Evolutionary conservation across 2,329 filamentous ascomycete species (phyloP).

Genomic region (Basipetospora sp.): DNA sequence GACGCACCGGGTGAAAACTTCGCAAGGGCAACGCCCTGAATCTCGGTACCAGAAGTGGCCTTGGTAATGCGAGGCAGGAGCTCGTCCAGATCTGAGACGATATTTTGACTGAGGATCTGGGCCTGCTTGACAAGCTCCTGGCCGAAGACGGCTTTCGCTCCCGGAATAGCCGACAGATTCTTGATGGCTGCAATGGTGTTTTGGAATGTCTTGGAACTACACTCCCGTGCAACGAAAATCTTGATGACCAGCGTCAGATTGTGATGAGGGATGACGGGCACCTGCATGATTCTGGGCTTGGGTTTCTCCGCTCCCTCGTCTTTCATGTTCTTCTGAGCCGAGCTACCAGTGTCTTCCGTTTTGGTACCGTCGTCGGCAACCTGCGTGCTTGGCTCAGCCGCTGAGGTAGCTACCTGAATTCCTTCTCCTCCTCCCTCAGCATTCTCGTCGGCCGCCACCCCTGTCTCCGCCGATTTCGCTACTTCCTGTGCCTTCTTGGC

Average conservation of each 20-base stretch:
- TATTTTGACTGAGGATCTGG: conserved; percentile 67
- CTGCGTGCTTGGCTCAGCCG: conserved; percentile 8
- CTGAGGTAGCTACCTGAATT: conserved; percentile 5
- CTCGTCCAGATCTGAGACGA: conserved; percentile 70
- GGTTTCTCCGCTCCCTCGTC: conserved; percentile 26
- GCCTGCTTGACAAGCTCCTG: conserved; percentile 81
- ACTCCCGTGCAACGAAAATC: conserved; percentile 89
- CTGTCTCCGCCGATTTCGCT: conserved; percentile 5
- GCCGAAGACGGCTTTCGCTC: conserved; percentile 81
- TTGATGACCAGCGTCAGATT: conserved; percentile 91
- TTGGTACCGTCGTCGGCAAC: conserved; percentile 14
- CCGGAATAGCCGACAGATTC: conserved; percentile 84
- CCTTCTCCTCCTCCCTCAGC: conserved; percentile 16
- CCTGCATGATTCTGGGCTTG: conserved; percentile 49
- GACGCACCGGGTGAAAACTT: conserved; percentile 95
- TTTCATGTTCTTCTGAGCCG: conserved; percentile 18
- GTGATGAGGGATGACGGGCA: conserved; percentile 72
- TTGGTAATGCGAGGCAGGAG: conserved; percentile 74
- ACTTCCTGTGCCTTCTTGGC: conserved; percentile 20
- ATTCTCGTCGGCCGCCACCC: conserved; percentile 17
- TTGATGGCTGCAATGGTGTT: conserved; percentile 98
- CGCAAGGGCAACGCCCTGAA: conserved; percentile 81
- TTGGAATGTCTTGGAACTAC: conserved; percentile 93
- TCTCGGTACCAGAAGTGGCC: conserved; percentile 78
- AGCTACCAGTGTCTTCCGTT: conserved; percentile 12